Conservation (phyloP, 2,329 filamentous ascomycete genomes). For the Balansia obtecta region DNA sequence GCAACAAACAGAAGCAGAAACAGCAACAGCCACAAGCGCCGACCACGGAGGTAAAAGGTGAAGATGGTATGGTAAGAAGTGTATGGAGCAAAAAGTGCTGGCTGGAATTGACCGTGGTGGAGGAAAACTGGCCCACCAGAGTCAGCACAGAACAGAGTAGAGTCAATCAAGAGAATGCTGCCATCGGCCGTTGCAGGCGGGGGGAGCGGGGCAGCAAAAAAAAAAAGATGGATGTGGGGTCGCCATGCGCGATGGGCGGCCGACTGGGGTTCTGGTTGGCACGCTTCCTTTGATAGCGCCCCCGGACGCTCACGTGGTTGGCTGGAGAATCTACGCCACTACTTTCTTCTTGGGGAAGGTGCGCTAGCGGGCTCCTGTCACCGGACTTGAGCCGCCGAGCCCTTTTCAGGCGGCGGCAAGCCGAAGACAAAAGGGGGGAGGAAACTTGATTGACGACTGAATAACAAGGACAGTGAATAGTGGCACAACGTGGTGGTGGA, state of each 20-base stretch:
- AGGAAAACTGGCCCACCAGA: conserved; percentile 2
- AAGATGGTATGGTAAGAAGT: not conserved
- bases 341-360: not conserved
- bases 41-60: conserved; percentile 5
- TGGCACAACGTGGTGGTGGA: not conserved
- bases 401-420: not conserved
- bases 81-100: conserved; percentile 2
- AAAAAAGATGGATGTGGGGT: not conserved
- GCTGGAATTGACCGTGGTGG: conserved; percentile 1
- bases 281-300: not conserved
- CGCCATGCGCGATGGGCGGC: not conserved
- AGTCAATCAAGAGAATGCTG: too few species aligned
- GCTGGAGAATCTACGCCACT: not conserved
- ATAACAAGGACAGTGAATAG: not conserved
- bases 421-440: not conserved
- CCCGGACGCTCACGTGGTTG: conserved; percentile 1
- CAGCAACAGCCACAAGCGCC: conserved; percentile 2
- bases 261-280: not conserved
- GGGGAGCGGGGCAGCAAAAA: conserved; percentile 1
- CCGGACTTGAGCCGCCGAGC: conserved; percentile 1
- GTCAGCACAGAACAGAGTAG: too few species aligned
- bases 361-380: not conserved
- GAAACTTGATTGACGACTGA: not conserved
- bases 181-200: conserved; percentile 3
- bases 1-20: not conserved